Conservation (phyloP, 441 rosid genomes). For the Adansonia grandidieri region DNA sequence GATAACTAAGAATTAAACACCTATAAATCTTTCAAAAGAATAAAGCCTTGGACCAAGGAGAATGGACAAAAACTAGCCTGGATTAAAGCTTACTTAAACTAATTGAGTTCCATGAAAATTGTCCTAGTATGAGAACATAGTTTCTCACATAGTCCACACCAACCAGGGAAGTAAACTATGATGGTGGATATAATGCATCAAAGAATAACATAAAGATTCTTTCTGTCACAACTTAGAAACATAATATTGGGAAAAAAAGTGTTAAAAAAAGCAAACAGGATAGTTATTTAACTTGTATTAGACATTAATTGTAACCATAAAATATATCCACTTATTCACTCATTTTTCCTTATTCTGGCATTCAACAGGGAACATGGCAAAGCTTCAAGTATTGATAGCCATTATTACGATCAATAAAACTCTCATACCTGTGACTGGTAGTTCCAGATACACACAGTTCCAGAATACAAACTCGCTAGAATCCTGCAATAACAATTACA, state of each 20-base stretch:
- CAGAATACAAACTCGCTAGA: conserved; percentile 73
- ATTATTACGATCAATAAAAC: conserved; percentile 13
- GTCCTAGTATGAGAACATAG: neutral
- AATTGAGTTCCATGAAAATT: neutral
- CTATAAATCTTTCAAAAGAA: neutral
- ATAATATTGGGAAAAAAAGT: neutral
- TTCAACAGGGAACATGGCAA: neutral
- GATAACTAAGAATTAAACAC: neutral
- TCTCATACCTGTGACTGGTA: conserved; percentile 70
- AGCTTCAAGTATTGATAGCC: neutral
- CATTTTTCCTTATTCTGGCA: neutral
- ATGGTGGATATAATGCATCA: neutral
- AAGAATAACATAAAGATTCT: neutral
- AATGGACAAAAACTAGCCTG: neutral
- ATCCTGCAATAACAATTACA: conserved; percentile 49
- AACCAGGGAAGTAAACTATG: neutral
- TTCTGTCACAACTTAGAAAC: neutral
- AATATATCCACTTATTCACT: neutral
- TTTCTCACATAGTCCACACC: neutral
- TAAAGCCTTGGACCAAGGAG: conserved; percentile 7
- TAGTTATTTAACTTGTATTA: neutral
- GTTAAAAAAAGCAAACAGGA: neutral
- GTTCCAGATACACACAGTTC: conserved; percentile 79
- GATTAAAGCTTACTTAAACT: conserved; percentile 8
- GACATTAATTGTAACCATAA: neutral